Base-by-base conservation (phyloP, 2,329 filamentous ascomycete species). In the Claviceps monticola region DNA sequence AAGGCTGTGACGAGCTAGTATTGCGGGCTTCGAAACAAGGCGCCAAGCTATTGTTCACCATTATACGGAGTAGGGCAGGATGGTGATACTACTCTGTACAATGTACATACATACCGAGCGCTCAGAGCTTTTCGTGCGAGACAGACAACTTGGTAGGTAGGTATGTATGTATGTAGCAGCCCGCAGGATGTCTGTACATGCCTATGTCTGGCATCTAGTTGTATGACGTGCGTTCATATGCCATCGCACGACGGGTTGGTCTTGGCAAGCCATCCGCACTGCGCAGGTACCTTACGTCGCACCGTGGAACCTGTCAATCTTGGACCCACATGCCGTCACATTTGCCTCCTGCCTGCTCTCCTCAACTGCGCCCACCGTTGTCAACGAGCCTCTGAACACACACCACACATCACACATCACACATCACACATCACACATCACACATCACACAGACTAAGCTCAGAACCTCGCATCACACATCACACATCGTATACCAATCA, bases 261-360 rank as follows among this genome's bases (percentile, higher is more conserved):
- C 26, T 11, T 45, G 43, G 43, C 23, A n/a, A 48, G 46, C 46
- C 38, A 21, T 48, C 19, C n/a, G 16, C 41, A 43, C 29, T 34
- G 29, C 29, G 41, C 41, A 42, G 9, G 39, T 29, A 29, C 26
- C 23, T 42, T 19, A 43, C 11, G 43, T 51, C 37, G 23, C 11
- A 43, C 47, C 37, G 50, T 51, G 43, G 50, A 47, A 51, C 50
- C 36, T 14, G 42, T n/a, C 14, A 43, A 23, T 14, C 46, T 19
- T 41, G 21, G 17, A 43, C 26, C 38, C 47, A 39, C 36, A 43
- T n/a, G 17, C 23, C 38, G 26, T 43, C 17, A 44, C 16, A 29
- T n/a, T 21, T 21, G 21, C 21, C 21, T 21, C 21, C 21, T 21
- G 21, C 21, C 21, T 21, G 21, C 21, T 21, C 21, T 21, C 21